Evolutionary conservation across 2,329 filamentous ascomycete genomes (phyloP), one percentile per base, ranked within the genome.

Genomic region (Ophiostoma ulmi): DNA sequence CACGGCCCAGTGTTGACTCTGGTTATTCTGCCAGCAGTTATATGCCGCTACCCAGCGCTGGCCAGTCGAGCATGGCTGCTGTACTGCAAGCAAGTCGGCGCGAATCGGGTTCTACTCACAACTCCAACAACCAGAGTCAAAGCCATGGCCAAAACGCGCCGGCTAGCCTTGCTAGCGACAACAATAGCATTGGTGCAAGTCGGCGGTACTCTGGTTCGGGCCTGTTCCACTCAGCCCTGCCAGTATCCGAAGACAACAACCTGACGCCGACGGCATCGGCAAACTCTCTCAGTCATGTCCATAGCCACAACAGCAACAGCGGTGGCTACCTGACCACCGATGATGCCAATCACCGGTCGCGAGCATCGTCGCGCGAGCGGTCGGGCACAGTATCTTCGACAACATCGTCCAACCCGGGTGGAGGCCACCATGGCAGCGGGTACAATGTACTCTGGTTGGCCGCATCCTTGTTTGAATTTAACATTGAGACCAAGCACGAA

Each of bases 401-500:
- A 11, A 13, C 69, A 8, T 71, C 72, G 22, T 70, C 72, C 38
- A 67, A 41, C 11, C 61, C 36, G 17, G 68, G 38, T 20, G 63
- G 48, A n/a, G 64, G 55, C 65, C 6, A 58, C 55, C 31, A 35
- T 14, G 13, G 65, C 36, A 83, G 86, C 68, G 84, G 88, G 31
- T 90, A 90, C 74, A 91, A 90, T 71, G 88, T 97, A 8, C 83
- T 98, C 65, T 99, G 97, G 85, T 85, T 97, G 22, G 95, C 94
- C 17, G 95, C 94, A 26, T 97, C 92, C 75, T 86, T 98, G 41
- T 98, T 97, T 78, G 94, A 98, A 79, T 99, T 98, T 82, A 96
- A 97, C 77, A 98, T 98, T 77, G 92, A 94, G 77, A 92, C 93
- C 36, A 92, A 97, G 75, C 89, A 92, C 71, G 95, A 98, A 81